phyloP scores from a whole-genome alignment of 2,329 filamentous ascomycete species.

The Phoma sp. region DNA sequence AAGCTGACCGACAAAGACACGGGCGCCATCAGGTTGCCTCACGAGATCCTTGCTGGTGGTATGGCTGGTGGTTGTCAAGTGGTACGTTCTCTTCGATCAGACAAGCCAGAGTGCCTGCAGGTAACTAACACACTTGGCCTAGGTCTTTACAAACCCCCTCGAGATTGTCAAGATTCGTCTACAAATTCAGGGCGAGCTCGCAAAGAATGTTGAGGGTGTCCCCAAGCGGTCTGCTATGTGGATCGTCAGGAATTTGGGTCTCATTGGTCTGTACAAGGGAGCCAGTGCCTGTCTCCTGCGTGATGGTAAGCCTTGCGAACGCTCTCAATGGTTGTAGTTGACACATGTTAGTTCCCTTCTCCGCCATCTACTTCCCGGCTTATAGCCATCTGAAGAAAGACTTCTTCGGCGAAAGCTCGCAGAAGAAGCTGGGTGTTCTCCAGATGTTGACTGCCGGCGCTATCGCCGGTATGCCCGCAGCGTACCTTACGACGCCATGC shows the following conservation, averaged over 20 bases:
- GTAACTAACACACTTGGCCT: slow-evolving; percentile 14
- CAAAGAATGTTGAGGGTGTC: slow-evolving; percentile 81
- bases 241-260: slow-evolving; percentile 94
- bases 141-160: slow-evolving; percentile 96
- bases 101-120: not conserved
- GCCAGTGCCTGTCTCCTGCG: slow-evolving; percentile 92
- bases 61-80: slow-evolving; percentile 94
- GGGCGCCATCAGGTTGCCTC: slow-evolving; percentile 71
- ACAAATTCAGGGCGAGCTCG: slow-evolving; percentile 94
- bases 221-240: slow-evolving; percentile 94
- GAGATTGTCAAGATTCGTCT: slow-evolving; percentile 99
- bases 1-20: slow-evolving; percentile 75
- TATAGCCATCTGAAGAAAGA: slow-evolving; percentile 95
- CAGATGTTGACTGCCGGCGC: slow-evolving; percentile 94
- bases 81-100: slow-evolving; percentile 59
- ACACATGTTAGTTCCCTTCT: slow-evolving; percentile 76
- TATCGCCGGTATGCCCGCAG: slow-evolving; percentile 67
- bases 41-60: slow-evolving; percentile 88
- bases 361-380: slow-evolving; percentile 97
- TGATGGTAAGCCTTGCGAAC: slow-evolving; percentile 59
- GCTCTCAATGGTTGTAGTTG: slow-evolving; percentile 1
- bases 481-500: slow-evolving; percentile 93
- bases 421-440: slow-evolving; percentile 85
- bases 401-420: slow-evolving; percentile 86
- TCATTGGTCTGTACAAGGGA: slow-evolving; percentile 95